Conservation (phyloP, 208 protist species). For the Acanthamoeba healyi region DNA sequence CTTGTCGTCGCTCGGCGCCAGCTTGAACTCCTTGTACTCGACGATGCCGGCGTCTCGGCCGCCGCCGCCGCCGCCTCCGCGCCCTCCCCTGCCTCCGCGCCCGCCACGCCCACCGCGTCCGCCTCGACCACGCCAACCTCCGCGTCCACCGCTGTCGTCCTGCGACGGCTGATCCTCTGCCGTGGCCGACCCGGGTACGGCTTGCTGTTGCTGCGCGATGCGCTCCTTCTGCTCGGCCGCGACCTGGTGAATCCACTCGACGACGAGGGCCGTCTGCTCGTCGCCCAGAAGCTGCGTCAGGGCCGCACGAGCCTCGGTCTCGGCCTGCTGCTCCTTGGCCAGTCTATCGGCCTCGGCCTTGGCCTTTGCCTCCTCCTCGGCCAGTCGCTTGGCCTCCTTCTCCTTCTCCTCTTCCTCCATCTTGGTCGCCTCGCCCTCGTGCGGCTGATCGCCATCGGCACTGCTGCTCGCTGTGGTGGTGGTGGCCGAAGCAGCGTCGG, state of each 20-base stretch:
- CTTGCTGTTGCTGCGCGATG: background rate
- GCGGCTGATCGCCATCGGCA: background rate
- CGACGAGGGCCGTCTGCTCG: constrained; percentile 7
- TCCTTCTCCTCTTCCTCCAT: background rate
- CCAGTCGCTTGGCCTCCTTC: background rate
- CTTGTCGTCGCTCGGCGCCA: constrained; percentile 53
- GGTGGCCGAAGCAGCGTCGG: background rate
- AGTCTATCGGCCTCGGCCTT: background rate
- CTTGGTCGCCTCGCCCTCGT: background rate
- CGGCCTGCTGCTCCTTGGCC: constrained; percentile 14
- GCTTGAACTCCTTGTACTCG: constrained; percentile 26
- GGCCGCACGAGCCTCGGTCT: background rate
- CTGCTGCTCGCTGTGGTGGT: background rate
- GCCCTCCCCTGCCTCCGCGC: background rate
- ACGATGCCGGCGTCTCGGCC: background rate
- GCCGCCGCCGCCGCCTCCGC: background rate
- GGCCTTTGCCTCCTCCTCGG: background rate
- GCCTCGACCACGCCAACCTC: background rate
- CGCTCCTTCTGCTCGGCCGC: background rate
- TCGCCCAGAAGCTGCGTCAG: constrained; percentile 23
- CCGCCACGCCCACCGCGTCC: background rate
- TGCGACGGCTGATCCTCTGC: background rate
- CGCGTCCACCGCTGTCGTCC: background rate
- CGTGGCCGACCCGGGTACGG: too few species aligned
- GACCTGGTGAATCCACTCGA: constrained; percentile 17